Conservation (phyloP, 257 asterid genomes). For the Plantago ovata region DNA sequence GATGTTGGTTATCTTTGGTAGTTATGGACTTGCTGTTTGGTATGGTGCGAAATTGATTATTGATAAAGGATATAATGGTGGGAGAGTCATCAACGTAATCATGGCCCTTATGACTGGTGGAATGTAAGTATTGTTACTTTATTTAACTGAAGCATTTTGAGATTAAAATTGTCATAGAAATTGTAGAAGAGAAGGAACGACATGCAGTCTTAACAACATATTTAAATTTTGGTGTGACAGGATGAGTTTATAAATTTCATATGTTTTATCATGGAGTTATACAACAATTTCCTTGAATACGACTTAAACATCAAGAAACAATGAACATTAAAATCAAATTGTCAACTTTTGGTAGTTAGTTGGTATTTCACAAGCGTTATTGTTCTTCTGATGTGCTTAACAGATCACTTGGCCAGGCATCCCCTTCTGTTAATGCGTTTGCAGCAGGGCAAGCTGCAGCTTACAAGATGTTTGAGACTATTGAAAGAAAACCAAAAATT, state of each 20-base stretch:
- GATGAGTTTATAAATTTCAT: too few species aligned
- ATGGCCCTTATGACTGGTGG: conserved; percentile 64
- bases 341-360: neutral
- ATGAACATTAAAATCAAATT: too few species aligned
- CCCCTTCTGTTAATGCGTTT: conserved; percentile 59
- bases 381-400: neutral
- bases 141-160: neutral
- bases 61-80: conserved; percentile 45
- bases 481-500: conserved; percentile 48
- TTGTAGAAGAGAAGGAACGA: too few species aligned
- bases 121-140: conserved; percentile 36
- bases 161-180: neutral
- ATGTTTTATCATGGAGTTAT: too few species aligned
- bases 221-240: too few species aligned
- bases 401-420: conserved; percentile 68
- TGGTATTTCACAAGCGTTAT: neutral
- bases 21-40: conserved; percentile 70
- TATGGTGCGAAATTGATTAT: conserved; percentile 55
- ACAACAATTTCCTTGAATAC: too few species aligned
- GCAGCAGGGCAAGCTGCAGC: conserved; percentile 73
- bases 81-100: conserved; percentile 54
- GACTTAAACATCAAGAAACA: too few species aligned
- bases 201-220: too few species aligned
- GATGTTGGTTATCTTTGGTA: conserved; percentile 38
- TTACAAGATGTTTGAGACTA: conserved; percentile 65